Base-by-base conservation (phyloP, 2,329 filamentous ascomycete species). In the Fusarium drepaniforme region DNA sequence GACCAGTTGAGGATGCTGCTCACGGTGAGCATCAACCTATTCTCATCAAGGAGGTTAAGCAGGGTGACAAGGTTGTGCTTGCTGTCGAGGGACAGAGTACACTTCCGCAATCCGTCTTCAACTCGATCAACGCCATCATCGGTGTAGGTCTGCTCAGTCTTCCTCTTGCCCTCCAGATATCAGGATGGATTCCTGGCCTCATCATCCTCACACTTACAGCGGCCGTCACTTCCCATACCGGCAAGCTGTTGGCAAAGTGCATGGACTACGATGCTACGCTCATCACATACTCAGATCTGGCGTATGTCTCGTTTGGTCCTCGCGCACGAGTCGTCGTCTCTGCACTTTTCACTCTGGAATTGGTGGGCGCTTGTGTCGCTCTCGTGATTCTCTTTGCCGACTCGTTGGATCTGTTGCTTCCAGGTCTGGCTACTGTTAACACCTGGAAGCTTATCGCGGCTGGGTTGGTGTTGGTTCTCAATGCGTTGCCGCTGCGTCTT, bases 51-150 rank as follows among this genome's bases (percentile, higher is more conserved):
- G 93, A 96, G 82, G 90, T 98, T 15, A 94, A 97, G 81, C 94
- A 97, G 78, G 95, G 97, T 75, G 95, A 97, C 49, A 95, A 93
- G 80, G 90, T 96, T 58, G 91, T 98, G 66, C 90, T 96, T 77
- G 90, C 96, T 3, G 92, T 98, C 3, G 93, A 97, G 72, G 96
- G 96, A 44, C 95, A 97, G 85, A 97, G 95, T n/a, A 99, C 96
- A 1, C 88, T 98, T 18, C 95, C 95, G 0, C 96, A 98, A 85
- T 98, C 96, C 8, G 90, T 98, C 72, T 97, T 98, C 87, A 99
- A 99, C 84, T 97, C 95, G 4, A 96, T 96, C 81, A 98, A 98
- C 74, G 94, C 97, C 61, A 86, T 98, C 69, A 96, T 98, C 71
- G 96, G 96, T 18, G 93, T 99, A 35, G 96, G 96, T 1, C 86